Percentiles rank a stretch among this genome's conserved stretches.
phyloP scores from a whole-genome alignment of 768 basidiomycete genomes.

The Boletus pseudo-olivaceus region DNA sequence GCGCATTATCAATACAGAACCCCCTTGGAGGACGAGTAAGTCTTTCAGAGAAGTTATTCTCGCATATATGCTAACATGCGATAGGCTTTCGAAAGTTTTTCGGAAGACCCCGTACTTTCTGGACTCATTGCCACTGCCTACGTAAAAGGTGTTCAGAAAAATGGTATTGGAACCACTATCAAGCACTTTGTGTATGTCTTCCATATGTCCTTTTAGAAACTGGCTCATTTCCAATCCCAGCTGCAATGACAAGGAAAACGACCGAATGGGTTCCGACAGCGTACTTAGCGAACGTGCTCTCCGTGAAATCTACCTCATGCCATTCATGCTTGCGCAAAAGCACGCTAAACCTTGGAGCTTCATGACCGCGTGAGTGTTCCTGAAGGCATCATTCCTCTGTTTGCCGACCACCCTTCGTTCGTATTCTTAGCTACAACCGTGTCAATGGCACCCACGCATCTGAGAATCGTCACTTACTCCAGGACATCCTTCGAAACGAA shows the following conservation, averaged over 20 bases:
- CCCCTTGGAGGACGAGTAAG: conserved; percentile 68
- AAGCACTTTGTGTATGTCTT: conserved; percentile 74
- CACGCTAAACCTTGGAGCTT: conserved; percentile 49
- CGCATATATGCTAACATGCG: conserved; percentile 7
- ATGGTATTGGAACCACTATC: conserved; percentile 73
- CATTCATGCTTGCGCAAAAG: conserved; percentile 58
- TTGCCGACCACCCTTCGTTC: not conserved
- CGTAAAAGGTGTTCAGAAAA: conserved; percentile 70
- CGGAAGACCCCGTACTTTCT: conserved; percentile 73
- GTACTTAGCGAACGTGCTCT: conserved; percentile 49
- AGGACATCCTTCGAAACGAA: conserved; percentile 62
- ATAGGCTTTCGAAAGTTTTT: conserved; percentile 74
- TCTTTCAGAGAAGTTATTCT: not conserved
- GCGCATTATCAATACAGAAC: conserved; percentile 37
- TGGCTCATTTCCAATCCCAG: conserved; percentile 27
- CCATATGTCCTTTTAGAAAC: not conserved
- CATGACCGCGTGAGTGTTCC: conserved; percentile 57
- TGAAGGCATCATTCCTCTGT: not conserved
- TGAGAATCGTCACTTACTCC: conserved; percentile 59
- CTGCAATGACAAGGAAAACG: conserved; percentile 81
- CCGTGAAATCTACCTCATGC: conserved; percentile 58
- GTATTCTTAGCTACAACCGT: conserved; percentile 54
- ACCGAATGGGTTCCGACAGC: conserved; percentile 59
- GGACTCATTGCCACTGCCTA: conserved; percentile 70
- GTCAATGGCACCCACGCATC: conserved; percentile 73